These are phyloP conservation scores for Emergomyces orientalis DNA, from an alignment of 2,329 filamentous ascomycete genomes.

Conservation along the genomic window DNA sequence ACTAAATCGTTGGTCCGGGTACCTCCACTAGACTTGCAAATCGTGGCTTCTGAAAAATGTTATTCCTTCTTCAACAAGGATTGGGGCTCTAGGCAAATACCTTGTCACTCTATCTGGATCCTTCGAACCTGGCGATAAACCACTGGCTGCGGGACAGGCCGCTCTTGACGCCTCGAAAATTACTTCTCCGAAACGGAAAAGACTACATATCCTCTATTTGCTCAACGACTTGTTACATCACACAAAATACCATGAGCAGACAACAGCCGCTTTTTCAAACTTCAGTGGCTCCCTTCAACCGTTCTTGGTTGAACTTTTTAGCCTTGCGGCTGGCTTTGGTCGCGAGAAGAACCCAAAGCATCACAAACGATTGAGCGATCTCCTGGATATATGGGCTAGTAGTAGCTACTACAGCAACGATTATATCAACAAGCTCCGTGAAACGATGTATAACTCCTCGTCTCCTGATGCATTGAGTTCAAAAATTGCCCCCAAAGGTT, in stretches of 20 bases:
- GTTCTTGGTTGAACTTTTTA: slow-evolving; percentile 54
- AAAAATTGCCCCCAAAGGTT: slow-evolving; percentile 22
- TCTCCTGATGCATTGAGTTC: slow-evolving; percentile 25
- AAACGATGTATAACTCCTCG: slow-evolving; percentile 44
- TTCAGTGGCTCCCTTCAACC: slow-evolving; percentile 51
- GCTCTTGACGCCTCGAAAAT: slow-evolving; percentile 19
- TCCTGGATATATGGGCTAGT: slow-evolving; percentile 63
- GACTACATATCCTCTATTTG: slow-evolving; percentile 68
- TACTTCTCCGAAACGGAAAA: slow-evolving; percentile 54
- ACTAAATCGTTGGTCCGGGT: slow-evolving; percentile 27
- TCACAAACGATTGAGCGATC: slow-evolving; percentile 51
- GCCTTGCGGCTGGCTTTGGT: slow-evolving; percentile 43
- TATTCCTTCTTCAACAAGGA: slow-evolving; percentile 56
- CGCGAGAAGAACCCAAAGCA: slow-evolving; percentile 57
- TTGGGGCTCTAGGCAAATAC: slow-evolving; percentile 64
- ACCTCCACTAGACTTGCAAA: slow-evolving; percentile 64
- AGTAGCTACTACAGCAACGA: slow-evolving; percentile 51
- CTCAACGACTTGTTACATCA: slow-evolving; percentile 72
- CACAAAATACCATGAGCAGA: slow-evolving; percentile 44
- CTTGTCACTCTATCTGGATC: slow-evolving; percentile 59
- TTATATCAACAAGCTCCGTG: slow-evolving; percentile 50
- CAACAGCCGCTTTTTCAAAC: slow-evolving; percentile 34
- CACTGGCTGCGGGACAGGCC: slow-evolving; percentile 10
- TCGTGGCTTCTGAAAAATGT: slow-evolving; percentile 70
- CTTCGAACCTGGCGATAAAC: slow-evolving; percentile 29